Base-by-base conservation (phyloP, 495 filamentous ascomycete genomes). In the Sporormia fimetaria region DNA sequence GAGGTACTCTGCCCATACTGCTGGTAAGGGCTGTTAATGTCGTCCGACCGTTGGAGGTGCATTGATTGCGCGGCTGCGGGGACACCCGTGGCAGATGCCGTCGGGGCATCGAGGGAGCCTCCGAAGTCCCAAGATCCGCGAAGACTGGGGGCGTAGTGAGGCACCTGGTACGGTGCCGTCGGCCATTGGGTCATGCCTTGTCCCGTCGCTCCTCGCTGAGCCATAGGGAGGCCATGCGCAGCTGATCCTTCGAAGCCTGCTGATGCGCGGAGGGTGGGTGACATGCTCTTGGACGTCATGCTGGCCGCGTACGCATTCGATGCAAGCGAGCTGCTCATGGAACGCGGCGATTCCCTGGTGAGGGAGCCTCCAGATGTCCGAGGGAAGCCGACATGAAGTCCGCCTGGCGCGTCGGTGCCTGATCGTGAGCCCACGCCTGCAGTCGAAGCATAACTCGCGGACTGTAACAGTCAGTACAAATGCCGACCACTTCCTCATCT, bases 371-470 rank as follows among this genome's bases (percentile, higher is more conserved):
- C 27, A 5, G 33, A 12, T 6, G 33, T 21, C 20, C 50, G 45
- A 14, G 51, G 25, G 11, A 42, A 35, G 18, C 40, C 45, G 7
- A 41, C 47, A 24, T 24, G 42, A 18, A 45, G 25, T 28, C 52
- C 52, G 14, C 43, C 40, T 12, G 33, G 31, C 17, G 57, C 29
- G 6, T 33, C 40, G 12, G 46, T 39, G 16, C 37, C 27, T 8
- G 44, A 57, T 30, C 64, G 55, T 12, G 61, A 51, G 21, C 61
- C 59, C 18, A 61, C 57, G 15, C 61, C 56, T 17, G 63, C 62
- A 9, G 63, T 66, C 8, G 63, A 66, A 9, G 63, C 62, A 39
- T 66, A 64, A 33, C 50, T 57, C 16, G 56, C 56, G 0, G 56
- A 49, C 55, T 57, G 44, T 44, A 9, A 14, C n/a, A 29, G n/a